Percentiles rank a stretch among this genome's conserved stretches.
Conservation (phyloP, 805 yeast species). For the Cyberlindnera japonica region DNA sequence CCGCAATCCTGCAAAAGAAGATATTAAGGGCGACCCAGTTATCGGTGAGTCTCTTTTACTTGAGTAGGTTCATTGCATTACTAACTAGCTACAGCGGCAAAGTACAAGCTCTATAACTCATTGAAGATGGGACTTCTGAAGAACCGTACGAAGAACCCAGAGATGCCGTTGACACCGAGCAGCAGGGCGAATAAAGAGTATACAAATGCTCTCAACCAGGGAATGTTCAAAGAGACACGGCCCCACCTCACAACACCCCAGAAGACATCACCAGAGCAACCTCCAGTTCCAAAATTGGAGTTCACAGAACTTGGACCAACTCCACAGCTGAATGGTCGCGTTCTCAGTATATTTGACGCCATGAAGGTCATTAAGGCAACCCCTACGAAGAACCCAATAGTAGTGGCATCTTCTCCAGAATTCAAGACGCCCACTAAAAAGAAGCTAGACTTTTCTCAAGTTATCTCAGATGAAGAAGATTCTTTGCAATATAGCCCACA, state of each 20-base stretch:
- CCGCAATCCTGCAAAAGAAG: constrained; percentile 45
- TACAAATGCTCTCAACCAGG: constrained; percentile 7
- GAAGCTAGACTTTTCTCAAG: constrained; percentile 12
- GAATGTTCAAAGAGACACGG: constrained; percentile 3
- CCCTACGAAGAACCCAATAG: constrained; percentile 12
- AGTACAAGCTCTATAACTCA: constrained; percentile 18
- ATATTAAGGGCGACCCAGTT: constrained; percentile 39
- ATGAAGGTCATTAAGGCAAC: constrained; percentile 14
- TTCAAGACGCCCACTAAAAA: constrained; percentile 14
- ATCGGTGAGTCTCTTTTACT: constrained; percentile 21
- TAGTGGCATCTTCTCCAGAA: background rate
- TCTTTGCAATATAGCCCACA: too few species aligned
- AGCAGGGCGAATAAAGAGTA: constrained; percentile 15
- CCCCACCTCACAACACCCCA: constrained; percentile 20
- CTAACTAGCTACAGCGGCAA: constrained; percentile 20
- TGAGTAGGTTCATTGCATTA: too few species aligned
- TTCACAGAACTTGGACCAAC: constrained; percentile 70
- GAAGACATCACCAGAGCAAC: constrained; percentile 21
- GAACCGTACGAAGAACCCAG: constrained; percentile 27
- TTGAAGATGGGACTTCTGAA: background rate
- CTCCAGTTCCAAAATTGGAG: constrained; percentile 8
- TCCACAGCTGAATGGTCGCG: constrained; percentile 78
- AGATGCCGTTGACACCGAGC: constrained; percentile 29
- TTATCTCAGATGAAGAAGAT: constrained; percentile 6
- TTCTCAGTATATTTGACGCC: constrained; percentile 64